These are phyloP conservation scores for Durotheca rogersii DNA, from an alignment of 495 filamentous ascomycete genomes.

Conservation along the genomic window DNA sequence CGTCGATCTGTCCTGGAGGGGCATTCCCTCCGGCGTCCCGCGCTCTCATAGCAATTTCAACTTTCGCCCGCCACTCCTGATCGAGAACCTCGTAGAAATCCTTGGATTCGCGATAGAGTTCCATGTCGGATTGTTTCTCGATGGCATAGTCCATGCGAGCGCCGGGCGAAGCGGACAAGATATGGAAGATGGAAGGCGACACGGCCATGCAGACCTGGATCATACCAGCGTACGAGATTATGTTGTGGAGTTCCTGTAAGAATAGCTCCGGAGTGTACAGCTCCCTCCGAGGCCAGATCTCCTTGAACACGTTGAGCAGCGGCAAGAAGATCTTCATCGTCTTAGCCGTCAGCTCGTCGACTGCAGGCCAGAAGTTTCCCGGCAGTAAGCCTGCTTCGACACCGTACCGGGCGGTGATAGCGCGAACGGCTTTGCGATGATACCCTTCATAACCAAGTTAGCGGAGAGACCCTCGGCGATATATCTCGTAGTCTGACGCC, in stretches of 20 bases:
- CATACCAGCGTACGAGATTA: conserved; percentile 47
- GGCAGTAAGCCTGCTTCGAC: conserved; percentile 37
- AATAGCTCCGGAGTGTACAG: conserved; percentile 29
- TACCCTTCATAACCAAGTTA: conserved; percentile 37
- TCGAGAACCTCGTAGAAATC: conserved; percentile 18
- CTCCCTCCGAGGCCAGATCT: conserved; percentile 15
- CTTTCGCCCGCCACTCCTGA: conserved; percentile 1
- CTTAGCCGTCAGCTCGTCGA: conserved; percentile 45
- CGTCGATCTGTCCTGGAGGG: not conserved
- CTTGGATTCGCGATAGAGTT: conserved; percentile 36
- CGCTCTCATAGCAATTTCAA: conserved; percentile 3
- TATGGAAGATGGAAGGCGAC: conserved; percentile 49
- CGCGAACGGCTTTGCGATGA: conserved; percentile 40
- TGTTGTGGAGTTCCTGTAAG: conserved; percentile 46
- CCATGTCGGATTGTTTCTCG: conserved; percentile 38
- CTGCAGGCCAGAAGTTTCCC: conserved; percentile 41
- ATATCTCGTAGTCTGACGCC: conserved; percentile 5
- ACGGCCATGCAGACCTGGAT: conserved; percentile 46
- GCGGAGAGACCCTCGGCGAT: no score
- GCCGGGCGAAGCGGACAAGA: conserved; percentile 41
- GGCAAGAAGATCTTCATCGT: conserved; percentile 45
- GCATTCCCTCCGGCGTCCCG: not conserved
- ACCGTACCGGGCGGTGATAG: conserved; percentile 30
- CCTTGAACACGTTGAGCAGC: conserved; percentile 38
- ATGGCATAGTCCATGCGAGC: conserved; percentile 39